These are phyloP conservation scores for Batkoa obscura DNA, from an alignment of 371 early-diverging fungal species.

Conservation along the genomic window DNA sequence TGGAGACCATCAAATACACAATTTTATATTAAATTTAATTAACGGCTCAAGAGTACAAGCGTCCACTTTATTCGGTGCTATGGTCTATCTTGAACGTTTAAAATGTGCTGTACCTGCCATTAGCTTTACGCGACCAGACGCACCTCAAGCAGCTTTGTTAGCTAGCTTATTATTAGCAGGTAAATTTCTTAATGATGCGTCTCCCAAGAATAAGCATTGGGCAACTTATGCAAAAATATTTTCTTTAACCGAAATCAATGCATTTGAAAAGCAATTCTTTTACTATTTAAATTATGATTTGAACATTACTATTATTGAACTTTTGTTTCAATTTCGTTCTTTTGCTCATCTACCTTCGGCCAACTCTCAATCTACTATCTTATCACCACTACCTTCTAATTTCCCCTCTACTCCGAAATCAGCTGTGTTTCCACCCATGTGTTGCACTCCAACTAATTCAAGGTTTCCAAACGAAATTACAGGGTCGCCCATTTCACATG, in stretches of 20 bases:
- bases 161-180: slow-evolving; percentile 50
- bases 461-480: no score
- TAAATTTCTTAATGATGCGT: slow-evolving; percentile 51
- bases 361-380: not conserved
- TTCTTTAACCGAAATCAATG: not conserved
- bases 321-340: not conserved
- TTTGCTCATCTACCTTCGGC: not conserved
- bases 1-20: slow-evolving; percentile 14
- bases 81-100: slow-evolving; percentile 31
- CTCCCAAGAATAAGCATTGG: slow-evolving; percentile 63
- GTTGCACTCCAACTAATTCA: no score
- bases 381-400: not conserved
- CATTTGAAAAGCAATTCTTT: not conserved
- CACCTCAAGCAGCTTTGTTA: slow-evolving; percentile 51
- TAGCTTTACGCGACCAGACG: slow-evolving; percentile 13
- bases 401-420: not conserved
- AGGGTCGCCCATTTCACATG: no score
- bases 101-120: slow-evolving; percentile 6
- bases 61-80: slow-evolving; percentile 29
- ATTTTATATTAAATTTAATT: slow-evolving; percentile 28
- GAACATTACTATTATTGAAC: not conserved
- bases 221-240: slow-evolving; percentile 23
- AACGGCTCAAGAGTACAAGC: slow-evolving; percentile 30
- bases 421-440: not conserved
- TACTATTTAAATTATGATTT: not conserved